Evolutionary conservation across 2,329 filamentous ascomycete species (phyloP).

Genomic region (Fusarium napiforme): DNA sequence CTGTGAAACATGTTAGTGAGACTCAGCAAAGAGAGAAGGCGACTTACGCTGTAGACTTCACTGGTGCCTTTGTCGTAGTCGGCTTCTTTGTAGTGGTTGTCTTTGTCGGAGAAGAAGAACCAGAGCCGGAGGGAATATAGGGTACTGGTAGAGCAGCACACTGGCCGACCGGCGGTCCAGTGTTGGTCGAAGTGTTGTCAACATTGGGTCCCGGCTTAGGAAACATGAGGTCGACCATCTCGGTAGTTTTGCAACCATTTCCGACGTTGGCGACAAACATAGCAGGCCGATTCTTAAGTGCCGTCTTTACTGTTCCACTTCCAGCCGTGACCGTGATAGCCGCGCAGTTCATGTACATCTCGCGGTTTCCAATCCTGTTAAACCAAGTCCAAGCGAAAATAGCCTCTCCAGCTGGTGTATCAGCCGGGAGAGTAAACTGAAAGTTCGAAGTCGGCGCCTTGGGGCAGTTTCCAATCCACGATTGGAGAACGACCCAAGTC

Average conservation of each 20-base stretch:
- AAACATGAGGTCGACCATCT: conserved; percentile 69
- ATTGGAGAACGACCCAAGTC: conserved; percentile 74
- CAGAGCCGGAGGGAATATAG: conserved; percentile 30
- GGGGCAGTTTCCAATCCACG: conserved; percentile 65
- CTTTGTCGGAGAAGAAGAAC: conserved; percentile 10
- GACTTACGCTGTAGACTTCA: conserved; percentile 22
- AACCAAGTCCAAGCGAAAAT: conserved; percentile 82
- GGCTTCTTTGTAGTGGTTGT: conserved; percentile 10
- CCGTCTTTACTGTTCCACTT: conserved; percentile 39
- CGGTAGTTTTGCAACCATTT: conserved; percentile 51
- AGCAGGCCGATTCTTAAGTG: conserved; percentile 67
- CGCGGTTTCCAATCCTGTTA: conserved; percentile 79
- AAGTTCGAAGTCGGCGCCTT: conserved; percentile 59
- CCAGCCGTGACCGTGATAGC: conserved; percentile 68
- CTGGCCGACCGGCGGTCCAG: conserved; percentile 34
- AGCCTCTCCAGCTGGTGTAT: conserved; percentile 58
- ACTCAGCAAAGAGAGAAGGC: not conserved
- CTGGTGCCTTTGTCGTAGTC: conserved; percentile 2
- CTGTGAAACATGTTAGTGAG: conserved; percentile 3
- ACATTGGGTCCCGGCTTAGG: conserved; percentile 61
- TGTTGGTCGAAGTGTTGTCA: conserved; percentile 53
- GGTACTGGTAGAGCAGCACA: conserved; percentile 31
- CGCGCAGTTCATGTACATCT: conserved; percentile 89
- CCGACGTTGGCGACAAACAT: conserved; percentile 77
- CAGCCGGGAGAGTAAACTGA: conserved; percentile 71